These are phyloP conservation scores for Nothophytophthora sp. DNA, from an alignment of 352 stramenopile genomes.

Conservation along the genomic window DNA sequence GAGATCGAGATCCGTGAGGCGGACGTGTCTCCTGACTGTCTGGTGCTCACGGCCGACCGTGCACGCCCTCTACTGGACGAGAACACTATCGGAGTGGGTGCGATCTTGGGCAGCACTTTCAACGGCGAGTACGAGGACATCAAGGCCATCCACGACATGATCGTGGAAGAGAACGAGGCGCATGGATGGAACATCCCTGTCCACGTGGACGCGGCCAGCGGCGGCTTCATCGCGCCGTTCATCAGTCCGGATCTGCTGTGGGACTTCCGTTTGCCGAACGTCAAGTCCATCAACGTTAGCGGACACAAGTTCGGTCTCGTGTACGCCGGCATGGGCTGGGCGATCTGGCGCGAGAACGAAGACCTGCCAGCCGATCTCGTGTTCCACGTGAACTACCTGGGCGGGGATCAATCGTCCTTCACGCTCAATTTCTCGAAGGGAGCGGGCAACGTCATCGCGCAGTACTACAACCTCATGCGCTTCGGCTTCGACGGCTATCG, in stretches of 20 bases:
- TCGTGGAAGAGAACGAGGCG: constrained; percentile 63
- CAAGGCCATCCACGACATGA: constrained; percentile 78
- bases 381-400: constrained; percentile 88
- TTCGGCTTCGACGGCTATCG: constrained; percentile 83
- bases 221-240: constrained; percentile 89
- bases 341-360: constrained; percentile 64
- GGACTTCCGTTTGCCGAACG: constrained; percentile 82
- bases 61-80: constrained; percentile 72
- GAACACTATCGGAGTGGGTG: constrained; percentile 87
- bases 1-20: constrained; percentile 84
- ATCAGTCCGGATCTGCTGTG: constrained; percentile 72
- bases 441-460: constrained; percentile 71
- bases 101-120: constrained; percentile 87
- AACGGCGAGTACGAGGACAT: constrained; percentile 90
- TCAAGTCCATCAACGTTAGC: constrained; percentile 88
- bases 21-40: constrained; percentile 65
- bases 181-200: constrained; percentile 76
- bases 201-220: constrained; percentile 86
- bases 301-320: constrained; percentile 91
- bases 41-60: constrained; percentile 72
- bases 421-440: constrained; percentile 91
- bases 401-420: constrained; percentile 83
- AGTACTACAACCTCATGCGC: constrained; percentile 91
- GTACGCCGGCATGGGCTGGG: constrained; percentile 88
- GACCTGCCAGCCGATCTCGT: constrained; percentile 76